Base-by-base conservation (phyloP, 768 basidiomycete genomes). In the Termitomyces sp. region DNA sequence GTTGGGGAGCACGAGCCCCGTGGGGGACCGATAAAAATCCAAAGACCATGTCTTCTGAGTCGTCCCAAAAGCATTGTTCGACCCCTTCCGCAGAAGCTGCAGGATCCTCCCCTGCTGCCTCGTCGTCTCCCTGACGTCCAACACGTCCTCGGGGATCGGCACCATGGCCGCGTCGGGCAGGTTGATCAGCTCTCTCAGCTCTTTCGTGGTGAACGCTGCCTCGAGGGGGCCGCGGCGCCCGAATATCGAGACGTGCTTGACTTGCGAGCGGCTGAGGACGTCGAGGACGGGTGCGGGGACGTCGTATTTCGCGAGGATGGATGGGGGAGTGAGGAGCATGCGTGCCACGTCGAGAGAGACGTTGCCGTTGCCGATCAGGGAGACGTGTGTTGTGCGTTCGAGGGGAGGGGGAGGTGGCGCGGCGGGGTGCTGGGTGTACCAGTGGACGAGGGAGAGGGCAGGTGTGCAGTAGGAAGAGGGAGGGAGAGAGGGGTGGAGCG, bases 351-450 rank as follows among this genome's bases (percentile, higher is more conserved):
- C 96, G 36, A 99, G 78, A 8, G 95, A 89, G 57, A 99, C 95
- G 64, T 98, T 98, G 12, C 96, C 96, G 62, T 94, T 92, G 0
- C 97, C 96, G 47, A 98, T 88, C 56, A 99, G 75, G 1, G 91
- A 85, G 32, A 95, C 85, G 64, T 95, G 89, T 2, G 78, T 69
- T 4, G 84, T 72, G 43, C 79, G 80, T 33, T 91, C 83, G 2
- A 94, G 79, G 0, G 86, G 77, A 1, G 89, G 86, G 0, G 88
- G 78, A 0, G 79, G 69, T 0, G 82, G 78, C 3, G 10, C 77
- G 75, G 85, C 85, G 1, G 95, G 95, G 70, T 98, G 94, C 50
- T 83, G 87, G 13, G 96, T 98, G 75, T 99, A 98, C 95, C 95
- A 98, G 64, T 95, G 91, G 1, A 99, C 95, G 46, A 99, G 73